Evolutionary conservation across 169 alveolate species (phyloP), one percentile per base, ranked within the genome.

Genomic region (Cyclospora cayetanensis): DNA sequence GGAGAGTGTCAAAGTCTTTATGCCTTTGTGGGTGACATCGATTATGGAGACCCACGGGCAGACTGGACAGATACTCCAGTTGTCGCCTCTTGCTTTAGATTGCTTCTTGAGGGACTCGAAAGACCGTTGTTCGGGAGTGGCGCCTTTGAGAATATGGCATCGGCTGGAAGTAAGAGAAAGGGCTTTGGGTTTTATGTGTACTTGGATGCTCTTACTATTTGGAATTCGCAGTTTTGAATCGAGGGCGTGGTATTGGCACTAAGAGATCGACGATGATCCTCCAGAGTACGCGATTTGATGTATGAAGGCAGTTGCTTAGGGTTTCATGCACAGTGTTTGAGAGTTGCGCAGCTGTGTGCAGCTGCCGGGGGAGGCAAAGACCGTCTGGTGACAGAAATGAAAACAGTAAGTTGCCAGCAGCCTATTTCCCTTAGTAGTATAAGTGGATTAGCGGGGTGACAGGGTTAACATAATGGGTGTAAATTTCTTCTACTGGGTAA

Each of bases 21-120:
- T 46, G 82, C 82, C 29, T 84, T 84, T 37, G 91, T 84, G 15
- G 91, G 91, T 20, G 91, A 84, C 68, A 25, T 85, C 1, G 72
- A 65, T 27, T n/a, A 7, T 9, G 91, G 91, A 22, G 46, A 35
- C n/a, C 91, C 91, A 1, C 9, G 29, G 12, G 91, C 72, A 3
- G 91, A 63, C 50, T 85, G 91, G 84, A 5, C 34, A 2, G 76
- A 65, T 53, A 11, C 35, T 3, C 84, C 85, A 0, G 91, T 72
- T 29, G 50, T 65, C 12, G 82, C 53, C 68, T 12, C 74, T 42
- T 66, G 72, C 66, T 63, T 85, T 53, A n/a, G 91, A 0, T 68
- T 85, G 12, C 68, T 65, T 31, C 76, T 65, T 31, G 84, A 85
- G 37, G 42, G 74, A 43, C 25, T 63, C 25, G 39, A 63, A 0